Base-by-base conservation (phyloP, 108 stramenopile species). In the Aureococcus anophagefferens region DNA sequence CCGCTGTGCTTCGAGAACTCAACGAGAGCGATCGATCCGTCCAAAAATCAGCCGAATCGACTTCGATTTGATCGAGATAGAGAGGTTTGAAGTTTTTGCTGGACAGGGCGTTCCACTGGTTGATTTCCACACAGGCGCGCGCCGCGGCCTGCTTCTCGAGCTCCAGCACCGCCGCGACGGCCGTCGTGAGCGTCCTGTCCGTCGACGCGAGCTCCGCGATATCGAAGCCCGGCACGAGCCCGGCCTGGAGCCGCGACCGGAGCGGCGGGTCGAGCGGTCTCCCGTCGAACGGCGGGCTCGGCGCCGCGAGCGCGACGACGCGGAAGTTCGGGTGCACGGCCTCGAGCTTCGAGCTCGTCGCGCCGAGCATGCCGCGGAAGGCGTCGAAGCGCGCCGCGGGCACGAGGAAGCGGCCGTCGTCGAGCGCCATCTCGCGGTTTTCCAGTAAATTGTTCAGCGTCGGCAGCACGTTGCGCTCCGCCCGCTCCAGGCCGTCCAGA, bases 391-490 rank as follows among this genome's bases (percentile, higher is more conserved):
- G 74, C 64, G 31, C 76, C 40, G 17, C 81, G 4, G 76, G 59
- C 35, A 84, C 70, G 0, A 89, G 74, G 35, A 79, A 68, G 21
- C 69, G 76, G 7, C 92, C 92, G 77, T 92, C 91, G 44, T 92
- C 91, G 65, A 95, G 77, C 29, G 79, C 78, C 63, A 92, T 76
- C 66, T 89, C 89, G 37, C 92, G 79, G 75, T 95, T 88, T 76
- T 92, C 91, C 63, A 93, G 63, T 18, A 94, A 73, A 74, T 93
- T 91, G 70, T 91, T 92, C 62, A 95, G 70, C 32, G 91, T 89
- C 5, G 92, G 91, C 33, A 95, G 79, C 0, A 93, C 91, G 77
- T 91, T 74, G 16, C 92, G 74, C 63, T 89, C 89, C 28, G 89
- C 89, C 62, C 85, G 85, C 66, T 94, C 88, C n/a, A 94, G 64